These are phyloP conservation scores for Yarrowia phangngaensis DNA, from an alignment of 805 yeast genomes.

Conservation along the genomic window DNA sequence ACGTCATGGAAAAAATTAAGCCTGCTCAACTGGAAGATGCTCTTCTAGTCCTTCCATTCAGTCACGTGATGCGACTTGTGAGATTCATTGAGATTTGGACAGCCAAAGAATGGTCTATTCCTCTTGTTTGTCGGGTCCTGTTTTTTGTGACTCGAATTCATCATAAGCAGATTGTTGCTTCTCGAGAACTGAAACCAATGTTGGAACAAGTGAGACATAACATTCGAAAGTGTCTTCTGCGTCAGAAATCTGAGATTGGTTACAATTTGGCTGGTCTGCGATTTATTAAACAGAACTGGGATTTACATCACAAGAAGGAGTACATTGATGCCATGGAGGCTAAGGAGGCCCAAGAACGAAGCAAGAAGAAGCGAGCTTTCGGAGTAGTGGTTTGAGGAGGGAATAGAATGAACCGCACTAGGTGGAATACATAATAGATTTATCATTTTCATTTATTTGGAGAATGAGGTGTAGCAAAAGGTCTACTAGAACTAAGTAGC, in stretches of 20 bases:
- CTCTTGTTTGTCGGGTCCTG: conserved; percentile 68
- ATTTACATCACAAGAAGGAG: conserved; percentile 64
- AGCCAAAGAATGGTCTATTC: conserved; percentile 46
- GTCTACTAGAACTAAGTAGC: too few species aligned
- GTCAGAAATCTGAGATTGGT: conserved; percentile 62
- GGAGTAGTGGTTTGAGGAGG: background rate
- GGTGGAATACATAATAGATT: background rate
- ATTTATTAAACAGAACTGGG: conserved; percentile 74
- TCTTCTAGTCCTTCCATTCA: conserved; percentile 82
- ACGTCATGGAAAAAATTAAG: conserved; percentile 62
- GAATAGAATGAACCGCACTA: too few species aligned
- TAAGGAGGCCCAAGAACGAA: conserved; percentile 49
- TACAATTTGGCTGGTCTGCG: conserved; percentile 79
- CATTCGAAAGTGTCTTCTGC: conserved; percentile 54
- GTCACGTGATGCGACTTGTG: conserved; percentile 67
- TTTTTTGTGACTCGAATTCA: conserved; percentile 71
- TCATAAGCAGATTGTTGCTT: conserved; percentile 67
- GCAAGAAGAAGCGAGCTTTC: conserved; percentile 68
- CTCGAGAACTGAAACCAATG: conserved; percentile 52
- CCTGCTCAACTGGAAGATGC: conserved; percentile 92
- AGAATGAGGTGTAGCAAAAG: too few species aligned
- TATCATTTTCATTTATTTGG: too few species aligned
- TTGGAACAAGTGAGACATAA: conserved; percentile 59
- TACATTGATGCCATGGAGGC: conserved; percentile 67
- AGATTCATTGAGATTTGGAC: conserved; percentile 76